Percentiles rank a stretch among this genome's conserved stretches.
Evolutionary conservation across 2,329 filamentous ascomycete genomes (phyloP).

Genomic region (Rhynchosporium secalis): DNA sequence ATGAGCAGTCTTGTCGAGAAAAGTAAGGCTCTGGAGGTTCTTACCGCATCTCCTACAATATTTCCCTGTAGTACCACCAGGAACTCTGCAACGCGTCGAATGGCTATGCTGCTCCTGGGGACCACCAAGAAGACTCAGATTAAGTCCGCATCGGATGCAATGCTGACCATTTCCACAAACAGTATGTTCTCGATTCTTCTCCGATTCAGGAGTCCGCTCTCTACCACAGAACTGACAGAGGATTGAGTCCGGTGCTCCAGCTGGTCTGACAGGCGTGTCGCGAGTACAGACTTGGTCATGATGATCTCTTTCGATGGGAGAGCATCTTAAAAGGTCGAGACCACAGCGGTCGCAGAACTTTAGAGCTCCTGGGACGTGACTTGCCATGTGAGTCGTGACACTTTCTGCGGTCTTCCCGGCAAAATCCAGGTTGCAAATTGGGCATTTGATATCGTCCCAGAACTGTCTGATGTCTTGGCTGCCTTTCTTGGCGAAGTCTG

Average conservation of each 20-base stretch:
- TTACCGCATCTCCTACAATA: conserved; percentile 20
- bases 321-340: conserved; percentile 15
- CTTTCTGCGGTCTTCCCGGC: conserved; percentile 15
- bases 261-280: conserved; percentile 1
- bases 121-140: conserved; percentile 1
- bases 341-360: conserved; percentile 34
- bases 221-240: conserved; percentile 27
- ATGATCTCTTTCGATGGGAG: conserved; percentile 16
- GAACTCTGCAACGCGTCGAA: neutral
- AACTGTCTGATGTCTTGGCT: conserved; percentile 23
- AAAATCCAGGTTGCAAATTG: conserved; percentile 31
- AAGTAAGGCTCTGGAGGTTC: conserved; percentile 5
- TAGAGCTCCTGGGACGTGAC: conserved; percentile 29
- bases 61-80: conserved; percentile 6
- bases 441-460: conserved; percentile 30
- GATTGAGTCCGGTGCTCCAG: neutral
- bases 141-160: conserved; percentile 25
- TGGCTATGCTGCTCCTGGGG: neutral
- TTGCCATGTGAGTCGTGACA: conserved; percentile 30
- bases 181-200: neutral
- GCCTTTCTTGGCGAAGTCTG: conserved; percentile 20
- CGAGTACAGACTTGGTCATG: conserved; percentile 19
- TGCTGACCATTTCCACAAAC: neutral
- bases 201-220: conserved; percentile 4
- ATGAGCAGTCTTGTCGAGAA: neutral